phyloP scores from a whole-genome alignment of 176 grass and related monocot genomes.

The Bromus sterilis region DNA sequence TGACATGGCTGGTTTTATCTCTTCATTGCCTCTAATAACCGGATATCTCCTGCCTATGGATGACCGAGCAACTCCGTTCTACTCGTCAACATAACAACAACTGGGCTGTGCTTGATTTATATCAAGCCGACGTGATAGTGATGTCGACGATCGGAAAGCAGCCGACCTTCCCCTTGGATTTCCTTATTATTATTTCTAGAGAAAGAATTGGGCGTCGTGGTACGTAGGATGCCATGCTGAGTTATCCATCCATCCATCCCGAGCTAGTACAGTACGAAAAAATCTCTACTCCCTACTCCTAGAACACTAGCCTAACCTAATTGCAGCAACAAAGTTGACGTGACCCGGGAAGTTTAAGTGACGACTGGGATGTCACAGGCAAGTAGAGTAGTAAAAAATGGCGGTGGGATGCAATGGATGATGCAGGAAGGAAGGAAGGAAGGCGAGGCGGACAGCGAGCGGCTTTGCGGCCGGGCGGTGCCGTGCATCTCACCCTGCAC shows the following conservation, averaged over 20 bases:
- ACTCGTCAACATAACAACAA: neutral
- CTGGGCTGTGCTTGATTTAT: neutral
- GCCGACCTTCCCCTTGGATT: constrained; percentile 13
- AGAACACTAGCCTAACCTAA: neutral
- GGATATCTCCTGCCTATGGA: neutral
- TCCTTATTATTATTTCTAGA: neutral
- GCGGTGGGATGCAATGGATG: neutral
- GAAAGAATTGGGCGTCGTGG: neutral
- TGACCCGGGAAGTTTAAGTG: neutral
- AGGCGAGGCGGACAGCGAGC: neutral
- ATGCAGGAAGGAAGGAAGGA: constrained; percentile 6
- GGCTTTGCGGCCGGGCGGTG: constrained; percentile 42
- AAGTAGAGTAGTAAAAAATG: neutral
- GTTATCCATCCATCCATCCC: neutral
- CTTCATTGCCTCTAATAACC: neutral
- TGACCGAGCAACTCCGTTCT: neutral
- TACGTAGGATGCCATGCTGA: constrained; percentile 14
- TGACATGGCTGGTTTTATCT: neutral
- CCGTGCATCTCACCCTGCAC: constrained; percentile 26
- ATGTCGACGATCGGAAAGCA: neutral
- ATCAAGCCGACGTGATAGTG: constrained; percentile 6
- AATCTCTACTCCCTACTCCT: neutral
- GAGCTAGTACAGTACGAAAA: neutral
- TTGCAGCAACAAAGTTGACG: neutral
- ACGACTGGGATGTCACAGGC: too few species aligned